These are phyloP conservation scores for Solanum arcanum DNA, from an alignment of 257 asterid species.

Conservation along the genomic window DNA sequence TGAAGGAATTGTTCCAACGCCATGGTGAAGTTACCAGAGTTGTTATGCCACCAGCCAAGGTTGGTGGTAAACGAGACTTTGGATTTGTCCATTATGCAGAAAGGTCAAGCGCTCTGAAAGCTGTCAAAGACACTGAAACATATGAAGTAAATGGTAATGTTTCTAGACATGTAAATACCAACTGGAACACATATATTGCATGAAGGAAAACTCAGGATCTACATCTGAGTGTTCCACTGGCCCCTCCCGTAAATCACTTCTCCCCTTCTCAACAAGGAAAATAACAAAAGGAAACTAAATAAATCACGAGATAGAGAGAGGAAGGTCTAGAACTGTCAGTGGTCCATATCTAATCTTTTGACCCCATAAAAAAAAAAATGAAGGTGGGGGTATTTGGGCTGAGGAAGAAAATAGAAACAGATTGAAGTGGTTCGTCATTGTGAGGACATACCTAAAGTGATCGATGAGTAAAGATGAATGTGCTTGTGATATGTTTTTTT, in stretches of 20 bases:
- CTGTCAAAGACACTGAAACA: constrained; percentile 72
- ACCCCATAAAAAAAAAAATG: rapidly evolving
- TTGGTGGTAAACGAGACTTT: constrained; percentile 87
- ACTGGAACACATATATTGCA: neutral
- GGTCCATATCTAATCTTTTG: neutral
- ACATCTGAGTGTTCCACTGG: neutral
- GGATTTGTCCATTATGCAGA: constrained; percentile 90
- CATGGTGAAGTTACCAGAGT: constrained; percentile 94
- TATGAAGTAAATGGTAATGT: constrained; percentile 72
- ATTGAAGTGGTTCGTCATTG: neutral
- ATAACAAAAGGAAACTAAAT: neutral
- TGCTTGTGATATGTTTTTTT: neutral
- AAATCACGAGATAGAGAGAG: neutral
- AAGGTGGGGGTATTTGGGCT: neutral
- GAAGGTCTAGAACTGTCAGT: neutral
- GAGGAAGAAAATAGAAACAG: neutral
- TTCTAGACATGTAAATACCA: neutral
- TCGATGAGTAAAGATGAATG: neutral
- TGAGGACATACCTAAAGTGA: neutral
- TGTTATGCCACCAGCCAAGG: constrained; percentile 93
- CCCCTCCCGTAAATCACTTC: neutral
- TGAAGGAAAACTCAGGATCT: neutral
- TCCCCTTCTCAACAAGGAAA: neutral
- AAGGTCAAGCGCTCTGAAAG: constrained; percentile 86
- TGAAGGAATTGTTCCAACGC: constrained; percentile 71